Evolutionary conservation across 352 stramenopile genomes (phyloP).

Genomic region (Phytophthora capsici): DNA sequence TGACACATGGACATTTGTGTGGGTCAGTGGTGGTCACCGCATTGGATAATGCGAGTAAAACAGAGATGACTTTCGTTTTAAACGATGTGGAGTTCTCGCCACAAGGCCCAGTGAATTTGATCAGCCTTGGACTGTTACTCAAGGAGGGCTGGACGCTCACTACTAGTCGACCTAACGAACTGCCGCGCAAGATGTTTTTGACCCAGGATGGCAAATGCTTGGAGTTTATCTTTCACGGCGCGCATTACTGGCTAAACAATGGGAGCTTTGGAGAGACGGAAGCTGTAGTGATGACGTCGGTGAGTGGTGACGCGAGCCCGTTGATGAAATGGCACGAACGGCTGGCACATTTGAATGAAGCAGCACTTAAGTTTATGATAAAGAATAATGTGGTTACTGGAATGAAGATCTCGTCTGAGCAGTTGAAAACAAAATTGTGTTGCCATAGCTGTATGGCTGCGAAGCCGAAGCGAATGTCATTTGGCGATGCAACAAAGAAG

Average conservation of each 20-base stretch:
- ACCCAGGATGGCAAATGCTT: background rate
- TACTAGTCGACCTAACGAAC: background rate
- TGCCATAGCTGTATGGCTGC: conserved; percentile 9
- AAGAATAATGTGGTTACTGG: conserved; percentile 10
- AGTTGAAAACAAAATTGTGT: conserved; percentile 8
- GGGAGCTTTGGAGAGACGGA: background rate
- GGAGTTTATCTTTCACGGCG: background rate
- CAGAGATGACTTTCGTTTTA: background rate
- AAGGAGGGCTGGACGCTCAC: conserved; percentile 2
- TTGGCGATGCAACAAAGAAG: conserved; percentile 1
- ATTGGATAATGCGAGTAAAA: background rate
- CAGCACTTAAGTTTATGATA: conserved; percentile 6
- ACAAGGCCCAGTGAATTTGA: conserved; percentile 4
- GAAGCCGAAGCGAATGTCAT: conserved; percentile 4
- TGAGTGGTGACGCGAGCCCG: background rate
- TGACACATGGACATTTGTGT: conserved; percentile 2
- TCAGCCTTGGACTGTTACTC: conserved; percentile 2
- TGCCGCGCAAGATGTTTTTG: conserved; percentile 8
- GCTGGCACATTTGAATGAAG: conserved; percentile 10
- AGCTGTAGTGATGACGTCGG: conserved; percentile 2
- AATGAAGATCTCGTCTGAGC: conserved; percentile 1
- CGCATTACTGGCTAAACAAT: conserved; percentile 9
- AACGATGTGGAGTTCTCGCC: conserved; percentile 4
- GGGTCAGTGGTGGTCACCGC: background rate
- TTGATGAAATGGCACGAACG: conserved; percentile 12